Evolutionary conservation across 441 rosid species (phyloP).

Genomic region (Dalechampia spathulata): DNA sequence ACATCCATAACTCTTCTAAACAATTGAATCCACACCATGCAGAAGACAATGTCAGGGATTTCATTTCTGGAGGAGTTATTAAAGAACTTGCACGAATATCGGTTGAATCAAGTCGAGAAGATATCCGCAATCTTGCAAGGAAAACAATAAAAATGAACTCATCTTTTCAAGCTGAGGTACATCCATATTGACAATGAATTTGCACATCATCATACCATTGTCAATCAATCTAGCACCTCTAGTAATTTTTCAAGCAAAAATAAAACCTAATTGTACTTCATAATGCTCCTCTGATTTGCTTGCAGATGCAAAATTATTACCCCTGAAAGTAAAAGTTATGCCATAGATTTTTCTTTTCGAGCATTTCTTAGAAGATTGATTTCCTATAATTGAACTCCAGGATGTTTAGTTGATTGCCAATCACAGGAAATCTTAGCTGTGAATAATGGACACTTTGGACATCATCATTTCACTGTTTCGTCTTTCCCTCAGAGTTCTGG

Average conservation of each 20-base stretch:
- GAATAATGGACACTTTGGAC: no score
- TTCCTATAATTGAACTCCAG: no score
- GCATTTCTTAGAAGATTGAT: not conserved
- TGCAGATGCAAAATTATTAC: no score
- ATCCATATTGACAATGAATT: constrained; percentile 6
- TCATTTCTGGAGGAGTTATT: constrained; percentile 53
- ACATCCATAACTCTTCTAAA: not conserved
- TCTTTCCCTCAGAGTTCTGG: no score
- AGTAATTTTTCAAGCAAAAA: not conserved
- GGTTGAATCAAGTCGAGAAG: constrained; percentile 75
- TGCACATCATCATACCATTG: not conserved
- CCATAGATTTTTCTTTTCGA: not conserved
- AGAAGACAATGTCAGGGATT: constrained; percentile 69
- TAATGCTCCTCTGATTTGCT: no score
- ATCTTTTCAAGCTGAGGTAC: constrained; percentile 31
- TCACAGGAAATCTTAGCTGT: no score
- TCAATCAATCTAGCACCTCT: not conserved
- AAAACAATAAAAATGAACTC: constrained; percentile 62
- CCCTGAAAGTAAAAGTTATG: not conserved
- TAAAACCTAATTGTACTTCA: not conserved
- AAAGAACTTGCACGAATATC: constrained; percentile 65
- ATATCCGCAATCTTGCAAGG: constrained; percentile 78
- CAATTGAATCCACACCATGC: constrained; percentile 16
- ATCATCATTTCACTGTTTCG: no score
- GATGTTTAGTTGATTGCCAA: no score